A percentile compares a stretch with the other conserved stretches of the same genome.
Evolutionary conservation across 1,139 yeast species (phyloP).

Genomic region (Suhomyces ambrosiae): DNA sequence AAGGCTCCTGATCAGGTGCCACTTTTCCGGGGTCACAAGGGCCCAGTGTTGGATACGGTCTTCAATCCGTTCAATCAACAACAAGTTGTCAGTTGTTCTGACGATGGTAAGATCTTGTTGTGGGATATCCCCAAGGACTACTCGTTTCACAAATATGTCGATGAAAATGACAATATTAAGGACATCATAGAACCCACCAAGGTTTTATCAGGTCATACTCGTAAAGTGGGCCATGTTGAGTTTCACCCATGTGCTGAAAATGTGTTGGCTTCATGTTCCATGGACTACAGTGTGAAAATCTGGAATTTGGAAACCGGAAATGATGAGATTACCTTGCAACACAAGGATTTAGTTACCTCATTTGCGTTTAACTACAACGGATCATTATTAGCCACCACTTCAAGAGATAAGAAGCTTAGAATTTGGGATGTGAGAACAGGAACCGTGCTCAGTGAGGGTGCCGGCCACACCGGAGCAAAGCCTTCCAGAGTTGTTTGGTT

Average conservation of each 20-base stretch:
- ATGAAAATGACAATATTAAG: constrained; percentile 62
- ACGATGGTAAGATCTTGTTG: constrained; percentile 83
- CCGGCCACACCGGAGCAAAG: constrained; percentile 92
- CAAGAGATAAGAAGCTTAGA: constrained; percentile 88
- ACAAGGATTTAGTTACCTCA: constrained; percentile 87
- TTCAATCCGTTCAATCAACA: constrained; percentile 86
- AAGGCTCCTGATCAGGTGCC: constrained; percentile 94
- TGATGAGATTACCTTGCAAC: constrained; percentile 72
- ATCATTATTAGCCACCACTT: constrained; percentile 78
- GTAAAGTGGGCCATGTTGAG: constrained; percentile 91
- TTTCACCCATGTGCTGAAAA: constrained; percentile 89
- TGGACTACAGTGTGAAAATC: constrained; percentile 85
- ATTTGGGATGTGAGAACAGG: constrained; percentile 89
- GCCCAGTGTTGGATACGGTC: constrained; percentile 91
- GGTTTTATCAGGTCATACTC: constrained; percentile 77
- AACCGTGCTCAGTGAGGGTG: constrained; percentile 75
- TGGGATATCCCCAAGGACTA: constrained; percentile 87
- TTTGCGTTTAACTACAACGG: constrained; percentile 92
- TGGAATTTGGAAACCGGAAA: constrained; percentile 86
- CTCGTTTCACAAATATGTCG: constrained; percentile 62
- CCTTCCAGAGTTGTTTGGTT: constrained; percentile 87
- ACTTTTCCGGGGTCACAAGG: constrained; percentile 92
- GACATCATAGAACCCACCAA: constrained; percentile 71
- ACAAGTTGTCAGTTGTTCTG: constrained; percentile 82
- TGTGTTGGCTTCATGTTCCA: constrained; percentile 84